Conservation (phyloP, 164 flowering plant genomes). For the Litsea cubeba region DNA sequence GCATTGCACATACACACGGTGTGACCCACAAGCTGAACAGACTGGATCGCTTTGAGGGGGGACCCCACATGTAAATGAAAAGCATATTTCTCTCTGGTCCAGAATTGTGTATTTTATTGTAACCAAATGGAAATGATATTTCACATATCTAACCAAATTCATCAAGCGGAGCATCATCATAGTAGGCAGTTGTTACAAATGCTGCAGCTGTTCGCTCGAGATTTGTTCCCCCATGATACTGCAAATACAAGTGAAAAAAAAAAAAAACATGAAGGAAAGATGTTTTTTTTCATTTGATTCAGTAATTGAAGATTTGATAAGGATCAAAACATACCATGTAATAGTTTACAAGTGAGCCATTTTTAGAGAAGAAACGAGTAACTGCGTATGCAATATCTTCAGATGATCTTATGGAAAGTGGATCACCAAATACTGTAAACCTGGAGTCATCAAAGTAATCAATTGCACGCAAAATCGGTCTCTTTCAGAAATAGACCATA, state of each 20-base stretch:
- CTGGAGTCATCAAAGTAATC: constrained; percentile 27
- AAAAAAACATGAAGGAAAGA: background rate
- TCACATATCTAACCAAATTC: constrained; percentile 50
- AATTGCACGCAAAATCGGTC: background rate
- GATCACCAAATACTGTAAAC: constrained; percentile 80
- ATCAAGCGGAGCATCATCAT: constrained; percentile 86
- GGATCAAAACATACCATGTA: constrained; percentile 59
- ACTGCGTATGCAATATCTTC: constrained; percentile 81
- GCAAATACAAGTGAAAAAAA: background rate
- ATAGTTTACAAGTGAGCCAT: constrained; percentile 70
- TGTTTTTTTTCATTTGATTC: background rate
- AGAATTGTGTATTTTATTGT: background rate
- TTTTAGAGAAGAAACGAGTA: constrained; percentile 79
- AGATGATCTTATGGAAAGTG: constrained; percentile 85
- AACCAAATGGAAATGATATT: background rate
- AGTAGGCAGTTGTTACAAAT: constrained; percentile 70
- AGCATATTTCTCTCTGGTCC: background rate
- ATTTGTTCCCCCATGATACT: constrained; percentile 86
- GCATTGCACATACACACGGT: background rate
- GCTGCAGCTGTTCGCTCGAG: constrained; percentile 57
- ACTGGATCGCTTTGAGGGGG: no score
- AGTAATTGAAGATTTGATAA: no score
- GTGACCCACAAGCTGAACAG: no score
- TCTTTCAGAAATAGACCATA: background rate
- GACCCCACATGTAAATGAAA: no score